phyloP scores from a whole-genome alignment of 2,329 filamentous ascomycete genomes.

The Arthrinium puccinioides region DNA sequence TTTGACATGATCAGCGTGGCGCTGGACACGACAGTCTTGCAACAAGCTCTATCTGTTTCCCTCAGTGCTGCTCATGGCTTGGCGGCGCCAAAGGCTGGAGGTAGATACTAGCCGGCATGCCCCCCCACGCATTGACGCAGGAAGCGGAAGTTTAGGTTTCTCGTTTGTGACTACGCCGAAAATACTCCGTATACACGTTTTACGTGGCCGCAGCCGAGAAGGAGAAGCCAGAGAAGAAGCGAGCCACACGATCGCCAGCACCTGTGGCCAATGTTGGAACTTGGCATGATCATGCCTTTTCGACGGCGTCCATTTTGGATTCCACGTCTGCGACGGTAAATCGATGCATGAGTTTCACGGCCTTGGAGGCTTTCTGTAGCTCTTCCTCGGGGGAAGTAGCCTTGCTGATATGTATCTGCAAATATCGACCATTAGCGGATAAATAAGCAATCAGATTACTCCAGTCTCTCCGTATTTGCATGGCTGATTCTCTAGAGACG shows the following conservation, averaged over 20 bases:
- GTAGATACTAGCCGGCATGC: slow-evolving; percentile 37
- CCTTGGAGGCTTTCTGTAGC: slow-evolving; percentile 47
- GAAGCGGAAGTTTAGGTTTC: too few relatives aligned
- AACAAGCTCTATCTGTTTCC: slow-evolving; percentile 35
- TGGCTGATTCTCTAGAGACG: not conserved
- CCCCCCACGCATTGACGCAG: too few relatives aligned
- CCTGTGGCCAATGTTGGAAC: too few relatives aligned
- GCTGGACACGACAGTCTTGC: slow-evolving; percentile 47
- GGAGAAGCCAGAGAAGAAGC: too few relatives aligned
- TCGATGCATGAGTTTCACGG: slow-evolving; percentile 70
- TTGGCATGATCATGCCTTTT: slow-evolving; percentile 4
- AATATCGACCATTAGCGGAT: slow-evolving; percentile 1
- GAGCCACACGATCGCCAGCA: too few relatives aligned
- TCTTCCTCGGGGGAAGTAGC: slow-evolving; percentile 40
- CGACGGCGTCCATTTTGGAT: slow-evolving; percentile 58
- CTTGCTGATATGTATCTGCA: slow-evolving; percentile 57
- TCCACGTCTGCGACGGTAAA: slow-evolving; percentile 62
- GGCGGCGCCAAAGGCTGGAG: slow-evolving; percentile 26
- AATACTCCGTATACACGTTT: too few relatives aligned
- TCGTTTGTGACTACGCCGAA: too few relatives aligned
- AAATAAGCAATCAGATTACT: not conserved
- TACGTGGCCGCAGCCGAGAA: too few relatives aligned
- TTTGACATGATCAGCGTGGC: slow-evolving; percentile 56
- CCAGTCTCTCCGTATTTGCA: not conserved
- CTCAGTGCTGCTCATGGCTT: slow-evolving; percentile 39